A percentile compares a stretch with the other conserved stretches of the same genome.
Evolutionary conservation across 129 eudicot genomes (phyloP).

Genomic region (Helichrysum umbraculigerum): DNA sequence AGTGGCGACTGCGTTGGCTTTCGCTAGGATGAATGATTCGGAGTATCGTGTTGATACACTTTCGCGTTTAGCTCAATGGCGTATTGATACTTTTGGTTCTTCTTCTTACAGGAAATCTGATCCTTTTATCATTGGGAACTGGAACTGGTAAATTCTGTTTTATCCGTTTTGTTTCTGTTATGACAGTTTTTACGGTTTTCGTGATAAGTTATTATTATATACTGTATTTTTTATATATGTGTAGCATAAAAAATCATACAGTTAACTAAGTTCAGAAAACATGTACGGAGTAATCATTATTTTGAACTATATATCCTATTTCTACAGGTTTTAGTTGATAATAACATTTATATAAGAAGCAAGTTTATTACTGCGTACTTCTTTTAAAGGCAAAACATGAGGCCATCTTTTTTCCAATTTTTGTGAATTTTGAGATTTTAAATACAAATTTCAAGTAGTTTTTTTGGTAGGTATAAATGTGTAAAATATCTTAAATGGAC

Average conservation of each 20-base stretch:
- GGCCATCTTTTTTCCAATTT: background rate
- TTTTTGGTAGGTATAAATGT: background rate
- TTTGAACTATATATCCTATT: no score
- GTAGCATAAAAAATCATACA: background rate
- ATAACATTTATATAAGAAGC: no score
- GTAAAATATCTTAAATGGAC: background rate
- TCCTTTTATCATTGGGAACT: constrained; percentile 82
- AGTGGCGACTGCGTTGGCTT: constrained; percentile 55
- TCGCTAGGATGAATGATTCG: constrained; percentile 75
- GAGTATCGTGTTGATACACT: constrained; percentile 83
- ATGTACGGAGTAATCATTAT: no score
- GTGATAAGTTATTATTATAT: no score
- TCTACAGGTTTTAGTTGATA: background rate
- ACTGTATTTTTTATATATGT: no score
- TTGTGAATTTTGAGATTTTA: no score
- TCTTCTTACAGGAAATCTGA: constrained; percentile 80
- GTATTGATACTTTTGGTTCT: constrained; percentile 67
- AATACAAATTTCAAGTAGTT: background rate
- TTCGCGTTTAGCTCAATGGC: constrained; percentile 93
- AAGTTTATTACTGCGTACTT: no score
- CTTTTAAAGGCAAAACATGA: background rate
- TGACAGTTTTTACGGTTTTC: background rate
- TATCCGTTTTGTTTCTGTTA: background rate
- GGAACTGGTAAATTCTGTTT: constrained; percentile 67
- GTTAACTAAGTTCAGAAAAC: no score